A percentile compares a stretch with the other conserved stretches of the same genome.
Evolutionary conservation across 768 basidiomycete species (phyloP).

Genomic region (Termitomyces sp.): DNA sequence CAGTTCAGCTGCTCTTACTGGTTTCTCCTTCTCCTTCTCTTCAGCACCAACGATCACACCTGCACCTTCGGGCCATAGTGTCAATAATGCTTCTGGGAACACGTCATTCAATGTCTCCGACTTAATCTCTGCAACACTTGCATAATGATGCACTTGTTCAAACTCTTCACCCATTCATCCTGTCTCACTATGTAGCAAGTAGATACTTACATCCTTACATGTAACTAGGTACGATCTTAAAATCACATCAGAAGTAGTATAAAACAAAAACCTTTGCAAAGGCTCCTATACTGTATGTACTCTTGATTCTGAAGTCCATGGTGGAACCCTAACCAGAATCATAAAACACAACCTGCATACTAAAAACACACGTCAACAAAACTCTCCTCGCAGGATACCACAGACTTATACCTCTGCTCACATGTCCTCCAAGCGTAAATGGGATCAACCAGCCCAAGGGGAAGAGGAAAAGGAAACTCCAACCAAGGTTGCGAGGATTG

Average conservation of each 20-base stretch:
- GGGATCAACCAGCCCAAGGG: conserved; percentile 65
- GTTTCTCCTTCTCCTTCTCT: conserved; percentile 7
- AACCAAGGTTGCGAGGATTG: conserved; percentile 40
- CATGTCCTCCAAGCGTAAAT: conserved; percentile 78
- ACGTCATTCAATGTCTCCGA: conserved; percentile 13
- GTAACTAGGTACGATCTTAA: too few species aligned
- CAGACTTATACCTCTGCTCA: not conserved
- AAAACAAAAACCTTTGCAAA: too few species aligned
- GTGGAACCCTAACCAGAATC: too few species aligned
- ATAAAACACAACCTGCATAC: too few species aligned
- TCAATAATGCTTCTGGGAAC: conserved; percentile 7
- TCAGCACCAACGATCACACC: conserved; percentile 9
- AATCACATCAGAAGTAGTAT: too few species aligned
- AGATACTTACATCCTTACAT: not conserved
- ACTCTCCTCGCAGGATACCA: not conserved
- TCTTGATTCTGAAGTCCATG: too few species aligned
- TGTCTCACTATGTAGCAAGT: not conserved
- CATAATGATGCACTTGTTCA: not conserved
- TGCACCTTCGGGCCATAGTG: conserved; percentile 1
- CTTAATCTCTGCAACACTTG: conserved; percentile 14
- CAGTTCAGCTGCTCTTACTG: conserved; percentile 4
- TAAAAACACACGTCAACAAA: conserved; percentile 11
- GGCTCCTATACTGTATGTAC: too few species aligned
- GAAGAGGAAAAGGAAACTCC: conserved; percentile 38
- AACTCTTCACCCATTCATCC: not conserved